These are phyloP conservation scores for Mollisia scopiformis DNA, from an alignment of 2,329 filamentous ascomycete genomes.

Conservation along the genomic window DNA sequence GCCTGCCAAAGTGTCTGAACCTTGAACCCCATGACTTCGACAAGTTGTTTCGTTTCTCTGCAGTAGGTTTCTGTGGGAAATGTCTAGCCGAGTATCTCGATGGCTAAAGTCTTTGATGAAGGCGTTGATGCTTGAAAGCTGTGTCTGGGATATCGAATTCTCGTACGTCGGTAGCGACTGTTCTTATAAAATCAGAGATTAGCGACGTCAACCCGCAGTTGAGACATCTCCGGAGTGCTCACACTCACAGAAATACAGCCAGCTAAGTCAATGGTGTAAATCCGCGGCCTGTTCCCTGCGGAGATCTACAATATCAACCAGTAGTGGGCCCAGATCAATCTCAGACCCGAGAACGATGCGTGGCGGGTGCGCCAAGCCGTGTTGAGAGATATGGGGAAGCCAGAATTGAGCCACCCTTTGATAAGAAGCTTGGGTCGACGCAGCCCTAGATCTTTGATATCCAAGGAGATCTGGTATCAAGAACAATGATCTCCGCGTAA, in stretches of 20 bases:
- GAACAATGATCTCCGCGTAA: constrained; percentile 7
- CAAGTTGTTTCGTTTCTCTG: not conserved
- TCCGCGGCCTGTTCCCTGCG: constrained; percentile 23
- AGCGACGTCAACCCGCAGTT: constrained; percentile 24
- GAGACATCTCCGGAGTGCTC: constrained; percentile 26
- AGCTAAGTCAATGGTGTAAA: constrained; percentile 15
- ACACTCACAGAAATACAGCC: constrained; percentile 1
- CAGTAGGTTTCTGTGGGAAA: not conserved
- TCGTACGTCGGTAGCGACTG: not conserved
- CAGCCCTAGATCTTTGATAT: constrained; percentile 4
- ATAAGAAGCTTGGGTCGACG: constrained; percentile 2
- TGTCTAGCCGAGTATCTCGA: not conserved
- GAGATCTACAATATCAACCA: constrained; percentile 19
- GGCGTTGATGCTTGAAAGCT: not conserved
- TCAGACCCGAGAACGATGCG: not conserved
- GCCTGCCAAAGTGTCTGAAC: constrained; percentile 32
- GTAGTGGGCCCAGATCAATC: not conserved
- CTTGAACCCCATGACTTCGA: constrained; percentile 28
- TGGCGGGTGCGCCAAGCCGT: constrained; percentile 1
- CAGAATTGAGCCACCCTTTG: constrained; percentile 6
- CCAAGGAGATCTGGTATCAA: constrained; percentile 13
- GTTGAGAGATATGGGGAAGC: constrained; percentile 6
- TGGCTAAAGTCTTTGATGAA: not conserved
- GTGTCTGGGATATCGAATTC: not conserved
- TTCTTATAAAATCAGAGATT: constrained; percentile 26